These are phyloP conservation scores for Amauroascus niger DNA, from an alignment of 2,329 filamentous ascomycete species.

Conservation along the genomic window DNA sequence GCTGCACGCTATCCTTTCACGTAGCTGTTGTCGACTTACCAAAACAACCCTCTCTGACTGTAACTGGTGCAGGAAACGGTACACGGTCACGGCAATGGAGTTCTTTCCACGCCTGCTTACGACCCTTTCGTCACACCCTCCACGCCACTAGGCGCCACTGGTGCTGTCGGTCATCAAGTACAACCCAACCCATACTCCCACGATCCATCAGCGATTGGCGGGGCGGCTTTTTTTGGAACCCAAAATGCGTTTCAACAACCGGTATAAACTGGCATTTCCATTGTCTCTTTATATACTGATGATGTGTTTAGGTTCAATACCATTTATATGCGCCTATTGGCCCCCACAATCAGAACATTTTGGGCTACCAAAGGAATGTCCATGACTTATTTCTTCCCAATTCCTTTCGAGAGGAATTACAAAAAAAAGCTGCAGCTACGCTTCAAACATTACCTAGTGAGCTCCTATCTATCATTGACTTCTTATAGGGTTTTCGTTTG, in stretches of 20 bases:
- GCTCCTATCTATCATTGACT: constrained; percentile 15
- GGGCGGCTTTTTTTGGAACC: constrained; percentile 56
- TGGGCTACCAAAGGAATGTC: constrained; percentile 73
- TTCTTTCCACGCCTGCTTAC: constrained; percentile 45
- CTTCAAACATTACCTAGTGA: constrained; percentile 73
- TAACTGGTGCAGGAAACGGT: constrained; percentile 24
- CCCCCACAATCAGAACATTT: constrained; percentile 68
- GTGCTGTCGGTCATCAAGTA: constrained; percentile 34
- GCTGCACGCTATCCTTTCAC: not conserved
- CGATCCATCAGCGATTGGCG: constrained; percentile 52
- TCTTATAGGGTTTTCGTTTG: not conserved
- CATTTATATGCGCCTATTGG: constrained; percentile 86
- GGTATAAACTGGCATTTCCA: constrained; percentile 34
- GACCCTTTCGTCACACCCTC: constrained; percentile 57
- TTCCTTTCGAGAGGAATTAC: constrained; percentile 73
- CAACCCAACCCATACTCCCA: constrained; percentile 69
- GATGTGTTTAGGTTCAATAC: constrained; percentile 59
- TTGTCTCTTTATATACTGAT: constrained; percentile 13
- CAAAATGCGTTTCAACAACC: constrained; percentile 54
- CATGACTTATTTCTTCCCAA: constrained; percentile 91
- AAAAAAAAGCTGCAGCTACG: constrained; percentile 77
- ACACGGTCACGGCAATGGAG: constrained; percentile 42
- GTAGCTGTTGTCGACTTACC: not conserved
- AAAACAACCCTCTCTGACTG: constrained; percentile 7
- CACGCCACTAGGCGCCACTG: constrained; percentile 44